These are phyloP conservation scores for Kuraishia cidri DNA, from an alignment of 805 yeast genomes.

Conservation along the genomic window DNA sequence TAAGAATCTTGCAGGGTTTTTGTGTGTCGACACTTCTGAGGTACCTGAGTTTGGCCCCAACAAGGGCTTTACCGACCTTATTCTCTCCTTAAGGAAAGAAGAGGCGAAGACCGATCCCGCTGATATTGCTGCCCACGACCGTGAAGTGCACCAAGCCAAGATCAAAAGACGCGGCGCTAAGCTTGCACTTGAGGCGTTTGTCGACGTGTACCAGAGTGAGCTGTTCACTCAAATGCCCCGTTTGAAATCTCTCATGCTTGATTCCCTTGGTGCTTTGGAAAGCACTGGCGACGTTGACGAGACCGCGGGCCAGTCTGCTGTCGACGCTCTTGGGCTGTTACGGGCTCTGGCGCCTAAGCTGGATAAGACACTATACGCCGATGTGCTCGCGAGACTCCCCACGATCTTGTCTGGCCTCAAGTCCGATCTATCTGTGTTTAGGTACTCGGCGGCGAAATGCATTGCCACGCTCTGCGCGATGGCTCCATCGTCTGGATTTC, in stretches of 20 bases:
- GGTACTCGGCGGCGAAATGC: slow-evolving; percentile 88
- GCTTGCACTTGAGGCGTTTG: slow-evolving; percentile 52
- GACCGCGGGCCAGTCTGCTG: slow-evolving; percentile 62
- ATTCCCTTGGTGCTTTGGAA: slow-evolving; percentile 36
- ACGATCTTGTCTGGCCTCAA: slow-evolving; percentile 43
- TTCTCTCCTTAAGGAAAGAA: slow-evolving; percentile 73
- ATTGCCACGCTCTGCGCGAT: slow-evolving; percentile 71
- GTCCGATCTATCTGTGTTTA: slow-evolving; percentile 70
- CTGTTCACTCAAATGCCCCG: slow-evolving; percentile 61
- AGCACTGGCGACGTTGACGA: slow-evolving; percentile 13
- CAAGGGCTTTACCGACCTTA: slow-evolving; percentile 37
- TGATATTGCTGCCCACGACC: slow-evolving; percentile 51
- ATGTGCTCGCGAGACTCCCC: slow-evolving; percentile 45
- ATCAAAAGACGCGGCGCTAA: slow-evolving; percentile 83
- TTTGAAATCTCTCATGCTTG: slow-evolving; percentile 54
- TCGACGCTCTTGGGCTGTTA: slow-evolving; percentile 80
- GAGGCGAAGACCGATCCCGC: slow-evolving; percentile 56
- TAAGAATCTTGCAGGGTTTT: slow-evolving; percentile 82
- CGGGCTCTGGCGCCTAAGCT: slow-evolving; percentile 65
- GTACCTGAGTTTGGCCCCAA: slow-evolving; percentile 86
- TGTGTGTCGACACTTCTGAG: slow-evolving; percentile 93
- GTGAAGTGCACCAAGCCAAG: slow-evolving; percentile 62
- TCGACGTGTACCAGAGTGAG: slow-evolving; percentile 39
- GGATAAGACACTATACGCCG: slow-evolving; percentile 34
- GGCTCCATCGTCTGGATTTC: slow-evolving; percentile 63